phyloP scores from a whole-genome alignment of 2,329 filamentous ascomycete species.

The Claviceps pusilla region DNA sequence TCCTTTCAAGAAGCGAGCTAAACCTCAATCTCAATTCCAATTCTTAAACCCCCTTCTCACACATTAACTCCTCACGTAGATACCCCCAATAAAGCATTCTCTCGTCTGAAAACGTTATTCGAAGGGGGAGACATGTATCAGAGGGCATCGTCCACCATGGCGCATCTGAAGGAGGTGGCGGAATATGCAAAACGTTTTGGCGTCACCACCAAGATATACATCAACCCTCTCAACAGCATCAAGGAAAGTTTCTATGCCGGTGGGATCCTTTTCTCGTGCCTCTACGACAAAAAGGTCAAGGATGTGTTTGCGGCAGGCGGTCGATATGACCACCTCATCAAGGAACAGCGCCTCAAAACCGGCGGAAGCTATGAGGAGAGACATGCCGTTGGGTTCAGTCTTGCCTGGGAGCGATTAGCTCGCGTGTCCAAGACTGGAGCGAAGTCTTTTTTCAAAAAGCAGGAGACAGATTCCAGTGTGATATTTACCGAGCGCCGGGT shows the following conservation, averaged over 20 bases:
- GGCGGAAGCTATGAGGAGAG: conserved; percentile 46
- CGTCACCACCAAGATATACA: conserved; percentile 62
- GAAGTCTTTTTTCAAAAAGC: conserved; percentile 53
- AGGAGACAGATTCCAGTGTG: conserved; percentile 44
- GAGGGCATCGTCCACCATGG: conserved; percentile 59
- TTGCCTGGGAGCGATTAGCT: conserved; percentile 73
- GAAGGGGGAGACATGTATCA: conserved; percentile 54
- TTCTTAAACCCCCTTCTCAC: background rate
- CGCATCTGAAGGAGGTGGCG: conserved; percentile 65
- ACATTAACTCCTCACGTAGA: conserved; percentile 20
- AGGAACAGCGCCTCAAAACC: conserved; percentile 61
- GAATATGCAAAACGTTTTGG: conserved; percentile 63
- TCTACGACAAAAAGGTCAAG: conserved; percentile 69
- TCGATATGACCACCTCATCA: conserved; percentile 79
- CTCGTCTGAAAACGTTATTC: conserved; percentile 43
- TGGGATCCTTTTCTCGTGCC: conserved; percentile 77
- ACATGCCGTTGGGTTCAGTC: conserved; percentile 82
- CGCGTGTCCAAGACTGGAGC: conserved; percentile 43
- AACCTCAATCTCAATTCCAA: background rate
- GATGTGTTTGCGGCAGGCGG: conserved; percentile 89
- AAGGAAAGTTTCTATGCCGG: conserved; percentile 84
- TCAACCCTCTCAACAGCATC: conserved; percentile 72
- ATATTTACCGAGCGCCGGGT: conserved; percentile 50
- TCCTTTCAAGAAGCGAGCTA: background rate
- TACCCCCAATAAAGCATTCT: conserved; percentile 40